Percentiles rank a stretch among this genome's conserved stretches.
Evolutionary conservation across 2,329 filamentous ascomycete species (phyloP).

Genomic region (Trichophyton benhamiae): DNA sequence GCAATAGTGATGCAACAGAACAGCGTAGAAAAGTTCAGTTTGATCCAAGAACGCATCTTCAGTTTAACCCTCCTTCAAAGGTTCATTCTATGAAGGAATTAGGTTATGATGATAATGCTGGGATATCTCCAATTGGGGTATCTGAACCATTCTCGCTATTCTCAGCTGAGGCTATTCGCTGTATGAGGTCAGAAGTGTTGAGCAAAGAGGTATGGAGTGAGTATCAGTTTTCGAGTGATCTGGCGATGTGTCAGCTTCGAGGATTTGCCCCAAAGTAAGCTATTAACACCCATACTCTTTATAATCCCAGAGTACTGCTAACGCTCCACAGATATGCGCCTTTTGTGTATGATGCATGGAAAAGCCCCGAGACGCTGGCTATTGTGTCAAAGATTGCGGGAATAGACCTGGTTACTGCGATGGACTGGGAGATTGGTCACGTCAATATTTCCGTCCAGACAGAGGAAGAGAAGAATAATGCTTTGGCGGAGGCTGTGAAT

Average conservation of each 20-base stretch:
- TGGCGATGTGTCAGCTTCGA: slow-evolving; percentile 44
- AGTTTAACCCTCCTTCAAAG: slow-evolving; percentile 39
- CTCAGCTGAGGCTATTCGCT: slow-evolving; percentile 46
- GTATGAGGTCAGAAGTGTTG: slow-evolving; percentile 52
- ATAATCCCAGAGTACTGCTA: slow-evolving; percentile 3
- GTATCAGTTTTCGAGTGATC: slow-evolving; percentile 47
- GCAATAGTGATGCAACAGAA: neutral
- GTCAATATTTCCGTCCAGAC: slow-evolving; percentile 44
- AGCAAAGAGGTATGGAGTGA: slow-evolving; percentile 44
- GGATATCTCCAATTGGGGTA: slow-evolving; percentile 51
- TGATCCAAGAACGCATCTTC: slow-evolving; percentile 44
- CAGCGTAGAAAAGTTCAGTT: slow-evolving; percentile 30
- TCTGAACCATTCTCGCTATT: slow-evolving; percentile 55
- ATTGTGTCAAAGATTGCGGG: slow-evolving; percentile 43
- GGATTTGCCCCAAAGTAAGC: slow-evolving; percentile 46
- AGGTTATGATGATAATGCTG: slow-evolving; percentile 42
- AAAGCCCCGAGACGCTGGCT: slow-evolving; percentile 37
- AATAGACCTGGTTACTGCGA: slow-evolving; percentile 42
- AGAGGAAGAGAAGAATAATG: slow-evolving; percentile 35
- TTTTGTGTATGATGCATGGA: slow-evolving; percentile 53
- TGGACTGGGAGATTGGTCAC: slow-evolving; percentile 46
- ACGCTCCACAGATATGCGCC: slow-evolving; percentile 41
- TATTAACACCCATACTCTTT: neutral
- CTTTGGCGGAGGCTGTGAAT: slow-evolving; percentile 29
- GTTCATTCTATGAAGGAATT: slow-evolving; percentile 51